A percentile compares a stretch with the other conserved stretches of the same genome.
phyloP scores from a whole-genome alignment of 1,284 basidiomycete species.

The Agaricales sp. region DNA sequence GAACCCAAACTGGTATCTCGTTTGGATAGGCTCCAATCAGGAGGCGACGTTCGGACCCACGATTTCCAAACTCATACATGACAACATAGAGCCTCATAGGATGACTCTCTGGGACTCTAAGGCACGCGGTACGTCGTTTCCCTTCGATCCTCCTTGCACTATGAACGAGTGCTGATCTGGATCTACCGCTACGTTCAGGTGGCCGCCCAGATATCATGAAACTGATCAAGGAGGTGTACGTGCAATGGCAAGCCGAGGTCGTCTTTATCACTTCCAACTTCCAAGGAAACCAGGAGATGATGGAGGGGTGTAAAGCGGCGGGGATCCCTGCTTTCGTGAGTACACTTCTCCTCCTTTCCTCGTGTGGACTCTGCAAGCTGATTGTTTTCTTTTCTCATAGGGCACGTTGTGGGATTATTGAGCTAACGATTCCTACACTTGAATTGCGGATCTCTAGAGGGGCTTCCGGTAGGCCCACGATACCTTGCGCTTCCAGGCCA shows the following conservation, averaged over 20 bases:
- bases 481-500: too few species aligned
- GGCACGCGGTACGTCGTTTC: conserved; percentile 31
- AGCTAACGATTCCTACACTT: too few species aligned
- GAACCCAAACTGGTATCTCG: conserved; percentile 56
- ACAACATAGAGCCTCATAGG: conserved; percentile 43
- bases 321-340: conserved; percentile 52
- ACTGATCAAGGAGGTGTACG: conserved; percentile 31
- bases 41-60: conserved; percentile 76
- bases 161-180: background rate
- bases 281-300: conserved; percentile 54
- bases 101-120: conserved; percentile 56
- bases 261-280: conserved; percentile 59
- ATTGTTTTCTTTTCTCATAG: conserved; percentile 7
- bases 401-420: conserved; percentile 33
- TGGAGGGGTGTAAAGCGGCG: conserved; percentile 54
- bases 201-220: conserved; percentile 37
- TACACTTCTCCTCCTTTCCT: conserved; percentile 7
- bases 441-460: too few species aligned
- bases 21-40: conserved; percentile 70
- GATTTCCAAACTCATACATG: conserved; percentile 56
- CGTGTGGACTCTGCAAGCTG: background rate
- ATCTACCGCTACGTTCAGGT: conserved; percentile 16
- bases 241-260: conserved; percentile 39
- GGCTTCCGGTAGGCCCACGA: too few species aligned
- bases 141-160: background rate